Evolutionary conservation across 345 rosid genomes (phyloP).

Genomic region (Microthlaspi erraticum): DNA sequence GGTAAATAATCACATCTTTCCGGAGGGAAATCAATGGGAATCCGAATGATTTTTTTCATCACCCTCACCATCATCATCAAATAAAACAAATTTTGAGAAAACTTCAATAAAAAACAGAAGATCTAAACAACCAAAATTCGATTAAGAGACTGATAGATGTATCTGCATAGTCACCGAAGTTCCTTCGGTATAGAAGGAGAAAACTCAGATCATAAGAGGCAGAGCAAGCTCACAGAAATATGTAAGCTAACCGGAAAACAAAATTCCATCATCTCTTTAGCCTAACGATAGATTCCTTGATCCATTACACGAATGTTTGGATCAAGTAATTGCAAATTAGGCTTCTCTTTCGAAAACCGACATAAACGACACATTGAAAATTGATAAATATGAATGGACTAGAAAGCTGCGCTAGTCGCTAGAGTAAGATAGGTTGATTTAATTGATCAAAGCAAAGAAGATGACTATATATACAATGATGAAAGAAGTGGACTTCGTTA

Average conservation of each 20-base stretch:
- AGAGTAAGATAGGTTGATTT: background rate
- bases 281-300: slow-evolving; percentile 40
- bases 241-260: background rate
- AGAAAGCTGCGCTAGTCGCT: slow-evolving; percentile 3
- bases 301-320: background rate
- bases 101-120: background rate
- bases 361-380: background rate
- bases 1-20: slow-evolving; percentile 35
- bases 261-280: slow-evolving; percentile 31
- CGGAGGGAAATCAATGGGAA: slow-evolving; percentile 36
- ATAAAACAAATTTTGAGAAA: background rate
- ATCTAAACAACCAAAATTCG: background rate
- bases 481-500: background rate
- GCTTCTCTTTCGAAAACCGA: background rate
- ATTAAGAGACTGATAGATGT: slow-evolving; percentile 15
- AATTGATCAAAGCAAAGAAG: background rate
- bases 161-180: slow-evolving; percentile 10
- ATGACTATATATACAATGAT: slow-evolving; percentile 12
- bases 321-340: slow-evolving; percentile 39
- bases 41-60: slow-evolving; percentile 49
- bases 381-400: no score
- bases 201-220: background rate
- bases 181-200: background rate
- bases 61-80: slow-evolving; percentile 32
- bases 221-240: slow-evolving; percentile 18